Evolutionary conservation across 2,329 filamentous ascomycete species (phyloP).

Genomic region (Teratosphaeria destructans): DNA sequence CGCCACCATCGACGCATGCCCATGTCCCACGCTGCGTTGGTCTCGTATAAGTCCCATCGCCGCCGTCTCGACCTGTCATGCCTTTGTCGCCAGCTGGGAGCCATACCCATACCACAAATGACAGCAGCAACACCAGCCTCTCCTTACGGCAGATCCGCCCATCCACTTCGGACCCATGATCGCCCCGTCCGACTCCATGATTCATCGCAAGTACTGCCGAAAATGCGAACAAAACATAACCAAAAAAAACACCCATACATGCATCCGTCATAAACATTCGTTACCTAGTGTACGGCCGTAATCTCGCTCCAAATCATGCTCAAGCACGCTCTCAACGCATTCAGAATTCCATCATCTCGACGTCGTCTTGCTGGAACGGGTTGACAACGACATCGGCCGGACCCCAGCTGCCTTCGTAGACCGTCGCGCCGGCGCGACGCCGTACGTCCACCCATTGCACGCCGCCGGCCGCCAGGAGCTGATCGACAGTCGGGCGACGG

Average conservation of each 20-base stretch:
- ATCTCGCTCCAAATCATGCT: not conserved
- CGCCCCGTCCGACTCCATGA: not conserved
- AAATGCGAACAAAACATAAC: not conserved
- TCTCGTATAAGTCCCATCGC: not conserved
- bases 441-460: conserved; percentile 70
- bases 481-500: conserved; percentile 61
- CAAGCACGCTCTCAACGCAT: not conserved
- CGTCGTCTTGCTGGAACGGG: conserved; percentile 29
- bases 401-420: conserved; percentile 94
- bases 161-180: not conserved
- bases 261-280: not conserved
- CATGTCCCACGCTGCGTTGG: not conserved
- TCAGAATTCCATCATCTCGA: conserved; percentile 51
- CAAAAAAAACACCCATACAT: not conserved
- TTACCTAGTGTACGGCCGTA: not conserved
- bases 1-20: not conserved
- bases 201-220: not conserved
- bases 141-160: not conserved
- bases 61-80: not conserved
- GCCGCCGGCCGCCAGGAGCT: conserved; percentile 63
- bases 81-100: not conserved
- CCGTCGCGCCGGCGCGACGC: conserved; percentile 77
- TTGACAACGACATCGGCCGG: conserved; percentile 56
- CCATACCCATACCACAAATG: not conserved
- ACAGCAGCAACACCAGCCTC: not conserved